Evolutionary conservation across 106 monocot genomes (phyloP).

Genomic region (Phalaenopsis equestris): DNA sequence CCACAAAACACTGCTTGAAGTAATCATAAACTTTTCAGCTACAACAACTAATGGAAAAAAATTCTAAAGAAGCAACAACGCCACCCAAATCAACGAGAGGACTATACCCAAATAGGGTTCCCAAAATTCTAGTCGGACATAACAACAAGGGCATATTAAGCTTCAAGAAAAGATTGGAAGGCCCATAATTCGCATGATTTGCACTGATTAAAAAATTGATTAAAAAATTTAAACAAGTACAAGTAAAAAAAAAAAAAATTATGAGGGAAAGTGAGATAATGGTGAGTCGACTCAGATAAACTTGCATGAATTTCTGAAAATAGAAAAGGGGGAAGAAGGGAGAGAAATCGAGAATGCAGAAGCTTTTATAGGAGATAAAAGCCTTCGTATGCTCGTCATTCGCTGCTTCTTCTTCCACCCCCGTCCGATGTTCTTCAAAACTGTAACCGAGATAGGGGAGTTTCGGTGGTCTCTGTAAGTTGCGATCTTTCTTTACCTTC

Average conservation of each 20-base stretch:
- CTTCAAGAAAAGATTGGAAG: no score
- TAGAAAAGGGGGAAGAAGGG: neutral
- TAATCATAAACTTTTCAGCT: no score
- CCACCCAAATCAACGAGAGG: no score
- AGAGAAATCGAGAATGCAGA: neutral
- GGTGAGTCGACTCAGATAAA: neutral
- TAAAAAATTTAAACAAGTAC: neutral
- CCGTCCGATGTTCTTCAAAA: neutral
- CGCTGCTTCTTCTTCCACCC: neutral
- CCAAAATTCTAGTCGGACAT: no score
- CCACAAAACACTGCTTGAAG: no score
- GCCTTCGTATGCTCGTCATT: neutral
- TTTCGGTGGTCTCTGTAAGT: no score
- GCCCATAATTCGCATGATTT: neutral
- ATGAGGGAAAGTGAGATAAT: neutral
- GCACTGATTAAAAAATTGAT: neutral
- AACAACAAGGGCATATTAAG: no score
- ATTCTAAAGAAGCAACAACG: neutral
- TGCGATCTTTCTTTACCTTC: no score
- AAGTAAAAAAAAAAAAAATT: neutral
- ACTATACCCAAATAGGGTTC: no score
- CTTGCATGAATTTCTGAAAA: neutral
- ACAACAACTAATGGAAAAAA: no score
- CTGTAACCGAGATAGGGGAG: neutral
- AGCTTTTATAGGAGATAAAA: conserved; percentile 1